These are phyloP conservation scores for Kitagawia praeruptora DNA, from an alignment of 129 eudicot genomes.

Conservation along the genomic window DNA sequence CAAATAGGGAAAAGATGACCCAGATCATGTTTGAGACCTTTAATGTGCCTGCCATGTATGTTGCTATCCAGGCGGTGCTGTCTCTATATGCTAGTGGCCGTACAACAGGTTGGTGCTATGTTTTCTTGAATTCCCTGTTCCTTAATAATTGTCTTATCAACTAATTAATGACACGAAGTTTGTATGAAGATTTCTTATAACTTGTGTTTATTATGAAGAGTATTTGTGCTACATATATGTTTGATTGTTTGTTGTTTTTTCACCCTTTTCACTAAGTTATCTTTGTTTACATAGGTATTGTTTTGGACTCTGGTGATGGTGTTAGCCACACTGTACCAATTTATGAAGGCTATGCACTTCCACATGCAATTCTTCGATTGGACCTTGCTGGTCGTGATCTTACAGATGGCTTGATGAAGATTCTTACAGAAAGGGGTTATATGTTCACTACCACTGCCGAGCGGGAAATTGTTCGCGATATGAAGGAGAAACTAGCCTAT, in stretches of 20 bases:
- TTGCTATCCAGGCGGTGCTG: constrained; percentile 50
- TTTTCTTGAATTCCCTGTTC: not conserved
- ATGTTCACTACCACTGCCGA: constrained; percentile 30
- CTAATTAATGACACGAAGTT: not conserved
- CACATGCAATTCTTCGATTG: constrained; percentile 24
- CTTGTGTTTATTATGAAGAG: not conserved
- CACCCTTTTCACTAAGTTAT: not conserved
- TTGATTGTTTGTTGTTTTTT: constrained; percentile 2
- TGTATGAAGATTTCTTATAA: not conserved
- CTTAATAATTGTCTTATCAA: not conserved
- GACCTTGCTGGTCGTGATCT: constrained; percentile 35
- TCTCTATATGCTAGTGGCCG: constrained; percentile 64
- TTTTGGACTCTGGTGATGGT: constrained; percentile 21
- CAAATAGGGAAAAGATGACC: constrained; percentile 55
- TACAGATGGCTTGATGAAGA: constrained; percentile 23
- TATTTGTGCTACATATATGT: not conserved
- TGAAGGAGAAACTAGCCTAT: constrained; percentile 36
- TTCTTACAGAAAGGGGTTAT: constrained; percentile 33
- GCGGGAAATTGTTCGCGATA: constrained; percentile 42
- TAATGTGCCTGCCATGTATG: constrained; percentile 59
- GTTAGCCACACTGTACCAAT: constrained; percentile 24
- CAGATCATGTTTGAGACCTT: constrained; percentile 57
- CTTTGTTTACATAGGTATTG: constrained; percentile 16
- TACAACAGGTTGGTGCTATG: constrained; percentile 35
- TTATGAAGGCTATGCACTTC: constrained; percentile 20